A percentile compares a stretch with the other conserved stretches of the same genome.
Conservation (phyloP, 2,329 filamentous ascomycete species). For the Xylaria sp. region DNA sequence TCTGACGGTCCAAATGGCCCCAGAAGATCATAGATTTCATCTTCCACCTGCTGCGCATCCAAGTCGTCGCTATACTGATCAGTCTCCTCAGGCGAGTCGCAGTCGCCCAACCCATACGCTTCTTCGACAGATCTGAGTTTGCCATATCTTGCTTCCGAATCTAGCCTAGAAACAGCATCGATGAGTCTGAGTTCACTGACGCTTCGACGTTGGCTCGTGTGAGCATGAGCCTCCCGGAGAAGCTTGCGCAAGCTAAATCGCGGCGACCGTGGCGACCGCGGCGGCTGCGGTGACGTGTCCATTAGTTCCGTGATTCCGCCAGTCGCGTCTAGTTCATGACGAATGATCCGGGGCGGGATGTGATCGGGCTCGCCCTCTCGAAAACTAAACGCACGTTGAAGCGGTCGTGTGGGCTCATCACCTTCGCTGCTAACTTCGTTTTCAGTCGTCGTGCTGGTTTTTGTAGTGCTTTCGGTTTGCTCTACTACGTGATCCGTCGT, state of each 20-base stretch:
- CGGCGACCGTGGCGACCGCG: no score
- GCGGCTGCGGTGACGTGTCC: constrained; percentile 13
- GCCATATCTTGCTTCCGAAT: no score
- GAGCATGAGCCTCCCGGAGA: no score
- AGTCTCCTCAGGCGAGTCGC: neutral
- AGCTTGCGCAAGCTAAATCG: no score
- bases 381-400: constrained; percentile 16
- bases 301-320: constrained; percentile 13
- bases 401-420: neutral
- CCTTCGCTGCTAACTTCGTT: neutral
- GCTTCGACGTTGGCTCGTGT: neutral
- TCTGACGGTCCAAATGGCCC: neutral
- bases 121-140: no score
- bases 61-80: neutral
- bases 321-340: constrained; percentile 12
- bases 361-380: constrained; percentile 7
- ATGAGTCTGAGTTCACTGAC: neutral
- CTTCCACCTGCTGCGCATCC: constrained; percentile 11
- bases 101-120: neutral
- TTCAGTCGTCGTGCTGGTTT: neutral
- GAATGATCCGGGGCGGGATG: neutral
- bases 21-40: constrained; percentile 13
- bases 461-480: constrained; percentile 3
- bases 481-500: constrained; percentile 4
- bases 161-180: no score